Conservation (phyloP, 73 alveolate species). For the Paramecium bursaria region DNA sequence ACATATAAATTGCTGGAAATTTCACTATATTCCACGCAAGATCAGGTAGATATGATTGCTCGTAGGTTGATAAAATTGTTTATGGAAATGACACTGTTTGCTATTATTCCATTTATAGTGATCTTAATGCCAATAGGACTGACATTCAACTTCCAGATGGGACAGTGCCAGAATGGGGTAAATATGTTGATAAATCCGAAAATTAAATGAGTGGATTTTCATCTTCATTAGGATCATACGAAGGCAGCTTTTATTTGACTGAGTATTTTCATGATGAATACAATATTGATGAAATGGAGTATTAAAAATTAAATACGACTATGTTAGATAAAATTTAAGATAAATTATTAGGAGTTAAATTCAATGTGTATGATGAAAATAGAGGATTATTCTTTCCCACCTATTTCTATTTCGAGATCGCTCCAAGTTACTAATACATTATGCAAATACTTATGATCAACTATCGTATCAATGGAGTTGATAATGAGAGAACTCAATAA, state of each 20-base stretch:
- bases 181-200: no score
- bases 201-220: no score
- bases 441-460: neutral
- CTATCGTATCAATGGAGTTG: neutral
- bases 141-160: neutral
- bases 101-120: conserved; percentile 36
- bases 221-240: no score
- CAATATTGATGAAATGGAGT: conserved; percentile 21
- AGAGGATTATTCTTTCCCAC: conserved; percentile 33
- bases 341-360: neutral
- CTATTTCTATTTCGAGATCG: conserved; percentile 30
- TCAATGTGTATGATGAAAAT: conserved; percentile 42
- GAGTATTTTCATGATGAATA: no score
- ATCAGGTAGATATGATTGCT: conserved; percentile 5
- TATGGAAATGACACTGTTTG: no score
- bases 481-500: neutral
- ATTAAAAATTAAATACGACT: neutral
- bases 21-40: conserved; percentile 6
- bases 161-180: neutral
- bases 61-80: neutral
- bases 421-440: conserved; percentile 36
- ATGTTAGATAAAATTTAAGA: conserved; percentile 1
- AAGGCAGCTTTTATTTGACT: no score
- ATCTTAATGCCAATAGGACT: neutral
- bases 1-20: conserved; percentile 10